Base-by-base conservation (phyloP, 2,329 filamentous ascomycete species). In the Cadophora sp. region DNA sequence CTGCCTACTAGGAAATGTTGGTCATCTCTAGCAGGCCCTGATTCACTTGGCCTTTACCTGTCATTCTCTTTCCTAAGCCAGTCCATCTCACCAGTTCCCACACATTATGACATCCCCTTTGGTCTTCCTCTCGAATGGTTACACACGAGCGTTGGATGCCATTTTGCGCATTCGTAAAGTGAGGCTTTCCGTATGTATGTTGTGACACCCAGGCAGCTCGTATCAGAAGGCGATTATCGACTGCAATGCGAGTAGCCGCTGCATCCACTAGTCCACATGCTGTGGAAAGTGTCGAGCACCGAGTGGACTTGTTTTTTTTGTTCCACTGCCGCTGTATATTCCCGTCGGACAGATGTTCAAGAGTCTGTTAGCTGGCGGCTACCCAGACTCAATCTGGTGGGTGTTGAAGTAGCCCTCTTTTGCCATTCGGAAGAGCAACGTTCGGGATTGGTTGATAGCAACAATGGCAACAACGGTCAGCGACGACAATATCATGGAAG, bases 401-500 rank as follows among this genome's bases (percentile, higher is more conserved):
- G 20, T n/a, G 16, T 48, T 48, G 20, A 48, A 48, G 45, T n/a
- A 18, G 11, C 6, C 20, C 4, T 48, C 45, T 14, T 22, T n/a
- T 48, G 16, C 45, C 24, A n/a, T 41, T 22, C 18, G 5, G 16
- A 18, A 27, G 24, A 36, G 11, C 3, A 6, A 51, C 2, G 5
- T 51, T 13, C 20, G 3, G 13, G 4, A 13, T n/a, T 51, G 20
- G 13, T 18, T 1, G 5, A 11, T 27, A 2, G 9, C 53, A 58
- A 13, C 0, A 24, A 43, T 58, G 33, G 36, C 53, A 43, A 58
- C 30, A 22, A 20, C n/a, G 1, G 8, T 39, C 33, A 41, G 51
- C 11, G 48, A 45, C 30, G 47, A 55, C 18, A 36, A 63, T 45
- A 22, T 56, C 36, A 55, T 55, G 36, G 62, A 64, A 27, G 48